phyloP scores from a whole-genome alignment of 345 rosid genomes.

The Eutrema japonicum region DNA sequence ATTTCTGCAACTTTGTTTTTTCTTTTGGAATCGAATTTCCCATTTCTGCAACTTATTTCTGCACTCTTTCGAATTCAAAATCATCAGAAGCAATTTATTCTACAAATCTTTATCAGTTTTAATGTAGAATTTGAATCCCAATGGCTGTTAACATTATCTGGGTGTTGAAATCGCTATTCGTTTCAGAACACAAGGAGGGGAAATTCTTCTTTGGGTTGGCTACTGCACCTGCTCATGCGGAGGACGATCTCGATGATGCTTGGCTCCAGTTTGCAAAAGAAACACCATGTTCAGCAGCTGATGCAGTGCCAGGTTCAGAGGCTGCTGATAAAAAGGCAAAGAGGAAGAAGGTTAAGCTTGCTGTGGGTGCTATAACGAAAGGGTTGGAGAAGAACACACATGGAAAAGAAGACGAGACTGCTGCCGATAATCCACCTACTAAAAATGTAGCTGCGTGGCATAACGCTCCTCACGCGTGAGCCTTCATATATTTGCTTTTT shows the following conservation, averaged over 20 bases:
- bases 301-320: slow-evolving; percentile 54
- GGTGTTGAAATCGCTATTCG: neutral
- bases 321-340: slow-evolving; percentile 52
- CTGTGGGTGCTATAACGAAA: slow-evolving; percentile 93
- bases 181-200: slow-evolving; percentile 42
- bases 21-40: neutral
- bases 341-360: slow-evolving; percentile 57
- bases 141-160: neutral
- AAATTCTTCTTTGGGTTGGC: slow-evolving; percentile 97
- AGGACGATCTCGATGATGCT: slow-evolving; percentile 87
- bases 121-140: slow-evolving; percentile 5
- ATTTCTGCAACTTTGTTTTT: neutral
- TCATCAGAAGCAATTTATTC: neutral
- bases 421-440: slow-evolving; percentile 47
- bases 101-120: neutral
- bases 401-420: slow-evolving; percentile 41
- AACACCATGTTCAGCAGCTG: slow-evolving; percentile 49
- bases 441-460: slow-evolving; percentile 97
- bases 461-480: slow-evolving; percentile 88
- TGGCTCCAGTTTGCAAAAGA: slow-evolving; percentile 93
- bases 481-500: slow-evolving; percentile 9
- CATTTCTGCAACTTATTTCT: neutral
- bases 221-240: slow-evolving; percentile 95
- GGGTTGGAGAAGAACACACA: slow-evolving; percentile 64
- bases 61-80: neutral